phyloP scores from a whole-genome alignment of 192 early-diverging fungal genomes.

The Gaertneriomyces sp. region DNA sequence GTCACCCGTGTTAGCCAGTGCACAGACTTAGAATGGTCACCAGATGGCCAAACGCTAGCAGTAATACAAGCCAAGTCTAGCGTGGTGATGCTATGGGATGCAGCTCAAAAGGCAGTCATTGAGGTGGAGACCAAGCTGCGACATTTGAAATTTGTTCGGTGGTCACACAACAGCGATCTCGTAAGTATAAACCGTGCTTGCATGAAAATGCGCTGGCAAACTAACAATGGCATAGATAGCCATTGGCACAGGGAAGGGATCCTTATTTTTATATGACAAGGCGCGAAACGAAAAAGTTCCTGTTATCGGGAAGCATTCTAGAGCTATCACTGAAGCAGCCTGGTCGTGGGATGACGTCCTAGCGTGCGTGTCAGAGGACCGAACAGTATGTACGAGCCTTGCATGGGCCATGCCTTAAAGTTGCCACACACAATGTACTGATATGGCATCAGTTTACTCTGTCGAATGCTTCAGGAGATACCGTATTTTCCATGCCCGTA shows the following conservation, averaged over 20 bases:
- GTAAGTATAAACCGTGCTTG: constrained; percentile 21
- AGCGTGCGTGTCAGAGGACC: constrained; percentile 47
- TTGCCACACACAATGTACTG: background rate
- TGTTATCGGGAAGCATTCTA: constrained; percentile 52
- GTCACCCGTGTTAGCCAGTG: constrained; percentile 30
- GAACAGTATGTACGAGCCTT: constrained; percentile 30
- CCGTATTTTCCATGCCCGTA: constrained; percentile 41
- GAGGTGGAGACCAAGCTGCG: constrained; percentile 41
- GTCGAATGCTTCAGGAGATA: constrained; percentile 49
- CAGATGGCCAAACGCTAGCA: constrained; percentile 40
- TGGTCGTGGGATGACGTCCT: constrained; percentile 49
- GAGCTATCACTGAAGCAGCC: constrained; percentile 34
- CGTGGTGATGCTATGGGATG: constrained; percentile 38
- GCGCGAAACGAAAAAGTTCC: constrained; percentile 41
- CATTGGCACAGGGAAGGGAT: constrained; percentile 48
- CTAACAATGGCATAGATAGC: constrained; percentile 33
- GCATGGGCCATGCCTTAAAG: background rate
- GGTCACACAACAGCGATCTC: constrained; percentile 39
- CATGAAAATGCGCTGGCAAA: background rate
- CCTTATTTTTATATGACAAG: constrained; percentile 44
- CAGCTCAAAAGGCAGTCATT: constrained; percentile 17
- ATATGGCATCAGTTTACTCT: constrained; percentile 37
- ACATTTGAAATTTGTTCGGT: constrained; percentile 32
- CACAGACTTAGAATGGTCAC: constrained; percentile 37
- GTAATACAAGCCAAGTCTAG: constrained; percentile 26